Percentiles rank a stretch among this genome's conserved stretches.
Evolutionary conservation across 2,329 filamentous ascomycete species (phyloP).

Genomic region (Venturiaceae sp.): DNA sequence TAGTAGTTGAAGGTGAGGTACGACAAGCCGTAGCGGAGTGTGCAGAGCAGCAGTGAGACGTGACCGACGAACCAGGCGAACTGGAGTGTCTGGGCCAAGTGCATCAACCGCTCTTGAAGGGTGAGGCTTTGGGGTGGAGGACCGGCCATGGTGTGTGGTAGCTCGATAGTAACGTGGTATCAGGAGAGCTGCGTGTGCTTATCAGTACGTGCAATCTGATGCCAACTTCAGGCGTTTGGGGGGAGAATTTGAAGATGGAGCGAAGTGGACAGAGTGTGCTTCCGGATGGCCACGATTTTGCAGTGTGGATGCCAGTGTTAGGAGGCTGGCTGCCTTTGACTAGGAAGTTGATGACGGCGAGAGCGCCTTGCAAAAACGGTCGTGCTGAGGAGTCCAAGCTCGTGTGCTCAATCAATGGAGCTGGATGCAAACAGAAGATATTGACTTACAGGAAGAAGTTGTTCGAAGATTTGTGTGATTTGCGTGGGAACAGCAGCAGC

Average conservation of each 20-base stretch:
- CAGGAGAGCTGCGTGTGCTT: not conserved
- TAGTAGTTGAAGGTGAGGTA: constrained; percentile 86
- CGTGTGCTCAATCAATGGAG: not conserved
- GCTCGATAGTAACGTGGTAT: not conserved
- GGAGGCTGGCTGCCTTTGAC: not conserved
- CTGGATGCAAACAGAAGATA: not conserved
- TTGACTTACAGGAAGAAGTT: not conserved
- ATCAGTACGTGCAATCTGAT: too few species aligned
- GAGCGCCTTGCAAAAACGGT: not conserved
- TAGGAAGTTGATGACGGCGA: not conserved
- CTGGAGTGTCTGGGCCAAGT: constrained; percentile 82
- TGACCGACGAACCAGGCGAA: constrained; percentile 70
- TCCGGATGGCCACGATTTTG: too few species aligned
- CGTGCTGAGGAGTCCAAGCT: not conserved
- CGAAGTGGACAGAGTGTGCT: not conserved
- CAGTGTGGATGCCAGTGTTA: not conserved
- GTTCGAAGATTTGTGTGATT: not conserved
- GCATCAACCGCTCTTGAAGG: constrained; percentile 63
- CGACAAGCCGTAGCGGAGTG: constrained; percentile 73
- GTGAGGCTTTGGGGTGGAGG: constrained; percentile 61
- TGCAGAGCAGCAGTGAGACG: constrained; percentile 72
- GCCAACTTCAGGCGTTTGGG: too few species aligned
- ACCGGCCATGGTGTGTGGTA: constrained; percentile 4
- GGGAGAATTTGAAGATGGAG: not conserved
- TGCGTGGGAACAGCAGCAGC: not conserved